Evolutionary conservation across 2,329 filamentous ascomycete genomes (phyloP), one percentile per base, ranked within the genome.

Genomic region (Beauveria pseudobassiana): DNA sequence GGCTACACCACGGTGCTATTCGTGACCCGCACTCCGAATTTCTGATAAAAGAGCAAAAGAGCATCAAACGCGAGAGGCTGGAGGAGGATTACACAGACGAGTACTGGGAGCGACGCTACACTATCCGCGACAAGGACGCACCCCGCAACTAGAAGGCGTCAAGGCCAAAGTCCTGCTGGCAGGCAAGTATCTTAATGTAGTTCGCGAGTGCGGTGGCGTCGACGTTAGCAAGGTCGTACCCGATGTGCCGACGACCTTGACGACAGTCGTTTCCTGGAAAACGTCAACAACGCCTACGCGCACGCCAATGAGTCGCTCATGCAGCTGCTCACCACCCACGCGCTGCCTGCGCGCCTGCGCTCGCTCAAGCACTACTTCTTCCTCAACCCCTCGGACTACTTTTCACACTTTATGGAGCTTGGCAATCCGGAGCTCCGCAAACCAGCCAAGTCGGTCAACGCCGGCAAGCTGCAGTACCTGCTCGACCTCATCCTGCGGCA

Each of bases 301-400:
- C 89, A 97, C 71, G 95, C 95, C 59, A 99, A 99, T 74, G 89
- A 93, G 62, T 96, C 93, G 8, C 81, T 99, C 24, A 87, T 99
- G 76, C 89, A 92, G 63, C 82, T 99, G 0, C 86, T 99, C 46
- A 98, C 93, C 0, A 95, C 95, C 7, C 95, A 99, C 71, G 90
- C 90, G 14, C 83, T 99, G 5, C 93, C 93, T 0, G 89, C 90
- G 30, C 86, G 95, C 43, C 82, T 99, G 62, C 86, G 89, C 51
- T 98, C 93, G 16, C 80, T 99, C 45, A 99, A 99, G 73, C 95
- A 99, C 75, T 99, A 99, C 78, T 99, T 98, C 79, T 99, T 99
- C 80, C 87, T 99, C 64, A 93, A 98, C 69, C 89, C 93, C 9
- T 97, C 95, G 40, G 95, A 99, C 73, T 99, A 96, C 78, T 98